Conservation (phyloP, 768 basidiomycete species). For the Saitozyma sp. region DNA sequence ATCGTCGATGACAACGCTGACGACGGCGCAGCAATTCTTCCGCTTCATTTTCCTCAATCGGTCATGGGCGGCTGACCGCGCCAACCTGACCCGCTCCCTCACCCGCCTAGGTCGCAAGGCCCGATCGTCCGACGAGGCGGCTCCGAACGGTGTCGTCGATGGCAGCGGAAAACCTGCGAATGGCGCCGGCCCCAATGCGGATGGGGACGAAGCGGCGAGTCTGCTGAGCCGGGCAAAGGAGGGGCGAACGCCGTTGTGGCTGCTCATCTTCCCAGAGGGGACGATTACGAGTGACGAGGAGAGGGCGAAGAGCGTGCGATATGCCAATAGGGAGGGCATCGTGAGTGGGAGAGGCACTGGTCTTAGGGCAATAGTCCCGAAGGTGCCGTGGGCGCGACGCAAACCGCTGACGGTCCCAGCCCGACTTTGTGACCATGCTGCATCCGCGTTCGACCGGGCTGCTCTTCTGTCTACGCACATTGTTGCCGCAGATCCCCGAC, state of each 20-base stretch:
- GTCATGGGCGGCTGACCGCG: constrained; percentile 82
- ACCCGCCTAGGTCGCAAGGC: constrained; percentile 63
- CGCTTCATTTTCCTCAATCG: constrained; percentile 89
- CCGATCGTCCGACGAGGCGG: constrained; percentile 13
- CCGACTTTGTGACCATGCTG: constrained; percentile 75
- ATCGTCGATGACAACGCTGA: neutral
- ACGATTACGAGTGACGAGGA: constrained; percentile 88
- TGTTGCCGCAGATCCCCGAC: constrained; percentile 72
- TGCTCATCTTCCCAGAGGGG: constrained; percentile 93
- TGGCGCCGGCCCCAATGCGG: neutral
- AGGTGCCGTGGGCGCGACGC: too few relatives aligned
- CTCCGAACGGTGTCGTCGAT: constrained; percentile 4
- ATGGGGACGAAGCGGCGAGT: constrained; percentile 7
- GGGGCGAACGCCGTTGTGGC: constrained; percentile 62
- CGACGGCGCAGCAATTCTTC: constrained; percentile 73
- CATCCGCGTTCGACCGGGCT: constrained; percentile 91
- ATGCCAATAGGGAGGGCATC: constrained; percentile 81
- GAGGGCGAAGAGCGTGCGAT: constrained; percentile 78
- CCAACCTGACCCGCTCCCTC: constrained; percentile 66
- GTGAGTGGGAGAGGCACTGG: constrained; percentile 59
- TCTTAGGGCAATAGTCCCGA: neutral
- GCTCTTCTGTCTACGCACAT: constrained; percentile 76
- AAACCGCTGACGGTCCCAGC: constrained; percentile 55
- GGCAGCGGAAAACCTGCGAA: constrained; percentile 1
- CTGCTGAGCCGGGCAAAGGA: constrained; percentile 3